Conservation (phyloP, 768 basidiomycete genomes). For the Calocera cornea region DNA sequence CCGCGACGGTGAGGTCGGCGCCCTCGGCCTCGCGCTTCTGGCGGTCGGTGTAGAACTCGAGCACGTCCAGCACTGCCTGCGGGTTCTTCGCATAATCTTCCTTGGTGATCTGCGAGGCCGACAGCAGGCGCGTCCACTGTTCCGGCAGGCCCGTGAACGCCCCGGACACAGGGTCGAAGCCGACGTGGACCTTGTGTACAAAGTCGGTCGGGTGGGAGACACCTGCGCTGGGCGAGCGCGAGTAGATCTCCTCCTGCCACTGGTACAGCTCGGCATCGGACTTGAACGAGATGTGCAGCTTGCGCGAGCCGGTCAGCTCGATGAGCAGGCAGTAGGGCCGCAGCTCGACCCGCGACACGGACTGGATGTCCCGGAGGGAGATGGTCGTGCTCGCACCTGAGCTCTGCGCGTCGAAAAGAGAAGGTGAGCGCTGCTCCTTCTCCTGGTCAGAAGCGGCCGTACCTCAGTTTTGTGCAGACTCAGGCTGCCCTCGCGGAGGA, state of each 20-base stretch:
- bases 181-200: constrained; percentile 96
- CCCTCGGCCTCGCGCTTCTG: constrained; percentile 83
- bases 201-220: constrained; percentile 94
- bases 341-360: constrained; percentile 81
- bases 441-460: constrained; percentile 19
- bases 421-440: constrained; percentile 9
- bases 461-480: constrained; percentile 89
- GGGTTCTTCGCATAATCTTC: constrained; percentile 97
- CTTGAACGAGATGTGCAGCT: constrained; percentile 69
- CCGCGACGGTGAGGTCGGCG: constrained; percentile 32
- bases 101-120: constrained; percentile 91
- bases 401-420: constrained; percentile 27
- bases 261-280: constrained; percentile 94
- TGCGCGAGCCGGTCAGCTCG: constrained; percentile 64
- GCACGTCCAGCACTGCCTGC: constrained; percentile 90
- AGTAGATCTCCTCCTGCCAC: constrained; percentile 96
- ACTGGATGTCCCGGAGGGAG: constrained; percentile 60
- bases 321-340: constrained; percentile 89
- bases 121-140: constrained; percentile 94
- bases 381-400: constrained; percentile 48
- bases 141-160: constrained; percentile 98
- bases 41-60: constrained; percentile 97
- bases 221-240: constrained; percentile 80
- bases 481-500: constrained; percentile 66
- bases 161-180: constrained; percentile 85